A percentile compares a stretch with the other conserved stretches of the same genome.
phyloP scores from a whole-genome alignment of 2,329 filamentous ascomycete genomes.

The Verticillium alfalfae region DNA sequence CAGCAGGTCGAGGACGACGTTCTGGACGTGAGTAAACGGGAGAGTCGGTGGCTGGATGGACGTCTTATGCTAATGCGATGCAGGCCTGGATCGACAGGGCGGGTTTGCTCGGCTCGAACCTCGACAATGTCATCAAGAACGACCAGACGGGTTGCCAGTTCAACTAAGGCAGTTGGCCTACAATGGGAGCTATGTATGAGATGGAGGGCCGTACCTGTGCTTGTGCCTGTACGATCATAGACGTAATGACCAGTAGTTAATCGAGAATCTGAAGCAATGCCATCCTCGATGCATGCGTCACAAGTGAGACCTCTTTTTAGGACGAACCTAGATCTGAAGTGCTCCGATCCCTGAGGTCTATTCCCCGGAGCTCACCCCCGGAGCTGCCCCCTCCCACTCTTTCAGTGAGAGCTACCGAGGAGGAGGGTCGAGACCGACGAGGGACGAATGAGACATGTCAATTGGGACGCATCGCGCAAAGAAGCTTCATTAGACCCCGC shows the following conservation, averaged over 20 bases:
- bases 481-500: neutral
- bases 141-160: conserved; percentile 18
- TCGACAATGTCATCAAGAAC: conserved; percentile 18
- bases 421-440: neutral
- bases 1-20: conserved; percentile 18
- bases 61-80: neutral
- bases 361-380: neutral
- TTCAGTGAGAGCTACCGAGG: neutral
- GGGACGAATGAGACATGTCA: neutral
- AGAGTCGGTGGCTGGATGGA: neutral
- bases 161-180: conserved; percentile 3
- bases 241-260: neutral
- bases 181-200: neutral
- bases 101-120: conserved; percentile 16
- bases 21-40: conserved; percentile 17
- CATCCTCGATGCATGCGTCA: neutral
- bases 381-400: neutral
- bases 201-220: neutral
- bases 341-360: neutral
- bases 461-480: neutral
- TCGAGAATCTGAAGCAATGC: neutral
- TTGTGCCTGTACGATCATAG: neutral
- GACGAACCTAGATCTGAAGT: neutral
- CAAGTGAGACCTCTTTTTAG: neutral
- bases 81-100: conserved; percentile 19